Evolutionary conservation across 2,329 filamentous ascomycete genomes (phyloP).

Genomic region (Orbilia oligospora): DNA sequence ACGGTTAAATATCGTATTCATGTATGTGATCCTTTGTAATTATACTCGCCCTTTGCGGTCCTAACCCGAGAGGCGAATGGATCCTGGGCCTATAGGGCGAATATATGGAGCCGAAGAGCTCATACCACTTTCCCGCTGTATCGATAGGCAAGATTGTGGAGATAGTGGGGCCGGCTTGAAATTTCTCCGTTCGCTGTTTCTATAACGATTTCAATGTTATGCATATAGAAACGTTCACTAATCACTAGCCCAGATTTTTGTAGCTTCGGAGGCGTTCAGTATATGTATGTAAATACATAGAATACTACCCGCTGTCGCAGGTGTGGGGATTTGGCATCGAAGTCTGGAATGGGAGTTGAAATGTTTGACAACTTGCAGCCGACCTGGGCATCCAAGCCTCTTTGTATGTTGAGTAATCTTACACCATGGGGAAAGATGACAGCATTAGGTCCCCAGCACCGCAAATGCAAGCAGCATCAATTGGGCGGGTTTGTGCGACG

Average conservation of each 20-base stretch:
- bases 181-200: conserved; percentile 34
- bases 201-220: conserved; percentile 6
- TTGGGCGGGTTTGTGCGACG: conserved; percentile 34
- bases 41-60: conserved; percentile 18
- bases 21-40: conserved; percentile 2
- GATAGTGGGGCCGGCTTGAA: conserved; percentile 5
- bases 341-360: conserved; percentile 5
- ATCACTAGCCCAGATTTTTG: conserved; percentile 16
- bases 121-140: conserved; percentile 8
- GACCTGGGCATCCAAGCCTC: conserved; percentile 25
- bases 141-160: conserved; percentile 10
- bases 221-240: conserved; percentile 32
- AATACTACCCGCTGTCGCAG: background rate
- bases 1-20: conserved; percentile 18
- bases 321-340: conserved; percentile 23
- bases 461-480: conserved; percentile 1
- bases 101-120: conserved; percentile 5
- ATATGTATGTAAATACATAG: background rate
- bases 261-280: background rate
- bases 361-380: conserved; percentile 14
- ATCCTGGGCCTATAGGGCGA: conserved; percentile 1
- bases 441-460: conserved; percentile 2
- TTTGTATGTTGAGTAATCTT: conserved; percentile 43
- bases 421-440: conserved; percentile 24
- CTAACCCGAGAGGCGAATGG: conserved; percentile 29